A percentile compares a stretch with the other conserved stretches of the same genome.
Evolutionary conservation across 768 basidiomycete species (phyloP).

Genomic region (Xerocomus brunneocitrinus): DNA sequence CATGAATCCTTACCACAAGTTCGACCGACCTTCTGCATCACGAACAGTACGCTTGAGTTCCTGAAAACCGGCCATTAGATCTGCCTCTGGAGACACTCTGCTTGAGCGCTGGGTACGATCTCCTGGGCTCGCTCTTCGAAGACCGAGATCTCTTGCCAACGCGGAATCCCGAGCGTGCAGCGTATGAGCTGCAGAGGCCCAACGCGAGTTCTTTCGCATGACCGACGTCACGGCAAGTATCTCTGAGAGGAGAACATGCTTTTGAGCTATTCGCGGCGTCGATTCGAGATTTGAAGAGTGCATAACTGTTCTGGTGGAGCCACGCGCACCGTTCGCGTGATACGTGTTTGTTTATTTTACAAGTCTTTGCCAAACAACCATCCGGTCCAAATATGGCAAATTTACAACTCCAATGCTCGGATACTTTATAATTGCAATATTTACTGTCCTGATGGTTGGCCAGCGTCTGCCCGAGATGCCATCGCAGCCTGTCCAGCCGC

Average conservation of each 20-base stretch:
- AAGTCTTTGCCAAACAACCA: slow-evolving; percentile 25
- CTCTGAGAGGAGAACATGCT: slow-evolving; percentile 85
- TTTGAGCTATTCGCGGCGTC: slow-evolving; percentile 42
- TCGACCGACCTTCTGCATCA: slow-evolving; percentile 56
- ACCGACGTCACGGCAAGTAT: slow-evolving; percentile 86
- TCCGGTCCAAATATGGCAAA: neutral
- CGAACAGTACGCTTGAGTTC: slow-evolving; percentile 73
- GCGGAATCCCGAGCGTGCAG: slow-evolving; percentile 60
- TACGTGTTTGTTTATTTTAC: slow-evolving; percentile 23
- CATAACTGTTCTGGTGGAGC: slow-evolving; percentile 9
- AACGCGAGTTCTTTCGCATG: slow-evolving; percentile 98
- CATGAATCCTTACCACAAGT: slow-evolving; percentile 4
- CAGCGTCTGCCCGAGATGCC: slow-evolving; percentile 49
- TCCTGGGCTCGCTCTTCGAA: slow-evolving; percentile 55
- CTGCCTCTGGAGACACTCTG: slow-evolving; percentile 64
- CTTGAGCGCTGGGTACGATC: slow-evolving; percentile 40
- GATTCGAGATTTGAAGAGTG: slow-evolving; percentile 8
- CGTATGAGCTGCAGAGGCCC: slow-evolving; percentile 74
- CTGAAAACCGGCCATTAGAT: slow-evolving; percentile 87
- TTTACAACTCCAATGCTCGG: neutral
- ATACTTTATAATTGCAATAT: neutral
- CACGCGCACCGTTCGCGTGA: neutral
- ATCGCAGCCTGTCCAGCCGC: slow-evolving; percentile 90
- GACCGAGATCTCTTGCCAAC: slow-evolving; percentile 69
- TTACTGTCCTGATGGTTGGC: slow-evolving; percentile 36